A percentile compares a stretch with the other conserved stretches of the same genome.
phyloP scores from a whole-genome alignment of 192 early-diverging fungal species.

The Rhizophagus prolifer region DNA sequence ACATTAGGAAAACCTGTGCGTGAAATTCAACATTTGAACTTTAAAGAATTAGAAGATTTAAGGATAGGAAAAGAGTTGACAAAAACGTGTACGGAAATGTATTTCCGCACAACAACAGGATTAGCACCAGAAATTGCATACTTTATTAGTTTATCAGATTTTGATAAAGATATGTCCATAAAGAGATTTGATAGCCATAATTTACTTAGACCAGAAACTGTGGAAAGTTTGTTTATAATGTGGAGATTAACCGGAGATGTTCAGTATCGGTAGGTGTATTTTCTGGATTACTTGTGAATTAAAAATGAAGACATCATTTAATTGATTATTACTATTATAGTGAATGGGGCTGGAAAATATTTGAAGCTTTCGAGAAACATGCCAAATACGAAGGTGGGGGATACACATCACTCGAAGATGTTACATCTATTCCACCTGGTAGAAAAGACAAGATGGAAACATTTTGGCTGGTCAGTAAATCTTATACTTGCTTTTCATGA shows the following conservation, averaged over 20 bases:
- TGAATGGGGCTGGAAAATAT: slow-evolving; percentile 86
- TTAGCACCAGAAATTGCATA: slow-evolving; percentile 87
- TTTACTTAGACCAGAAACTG: slow-evolving; percentile 84
- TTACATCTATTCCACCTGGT: slow-evolving; percentile 47
- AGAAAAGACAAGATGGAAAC: slow-evolving; percentile 77
- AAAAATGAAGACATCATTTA: not conserved
- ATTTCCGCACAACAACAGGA: slow-evolving; percentile 73
- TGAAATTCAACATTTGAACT: slow-evolving; percentile 36
- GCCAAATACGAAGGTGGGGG: slow-evolving; percentile 64
- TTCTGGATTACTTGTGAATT: not conserved
- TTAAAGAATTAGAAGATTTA: slow-evolving; percentile 61
- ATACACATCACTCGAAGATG: slow-evolving; percentile 59
- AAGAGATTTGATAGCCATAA: slow-evolving; percentile 68
- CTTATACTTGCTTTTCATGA: not conserved
- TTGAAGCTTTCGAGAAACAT: slow-evolving; percentile 79
- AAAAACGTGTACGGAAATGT: slow-evolving; percentile 78
- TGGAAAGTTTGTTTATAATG: slow-evolving; percentile 86
- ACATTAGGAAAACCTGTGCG: slow-evolving; percentile 56
- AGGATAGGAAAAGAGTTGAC: slow-evolving; percentile 76
- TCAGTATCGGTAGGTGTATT: slow-evolving; percentile 67
- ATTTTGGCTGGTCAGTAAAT: slow-evolving; percentile 58
- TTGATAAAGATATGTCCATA: slow-evolving; percentile 62
- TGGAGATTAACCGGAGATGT: slow-evolving; percentile 83
- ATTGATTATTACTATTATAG: slow-evolving; percentile 35
- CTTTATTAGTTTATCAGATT: slow-evolving; percentile 51